Conservation (phyloP, 208 protist genomes). For the Acanthamoeba castellanii region DNA sequence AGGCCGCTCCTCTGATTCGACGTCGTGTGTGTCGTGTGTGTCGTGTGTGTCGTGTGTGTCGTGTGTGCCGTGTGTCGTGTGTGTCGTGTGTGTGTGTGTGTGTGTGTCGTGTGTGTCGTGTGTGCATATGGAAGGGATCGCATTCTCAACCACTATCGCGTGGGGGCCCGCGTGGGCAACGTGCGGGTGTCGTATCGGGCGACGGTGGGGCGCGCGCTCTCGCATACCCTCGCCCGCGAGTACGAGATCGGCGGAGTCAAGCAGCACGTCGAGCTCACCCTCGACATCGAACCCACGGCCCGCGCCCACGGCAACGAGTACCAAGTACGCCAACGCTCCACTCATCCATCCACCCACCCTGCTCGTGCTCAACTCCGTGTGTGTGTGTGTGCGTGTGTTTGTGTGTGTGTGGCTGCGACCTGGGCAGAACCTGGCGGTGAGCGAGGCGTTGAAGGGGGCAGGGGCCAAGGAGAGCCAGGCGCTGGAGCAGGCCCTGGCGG, state of each 20-base stretch:
- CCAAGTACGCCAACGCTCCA: background rate
- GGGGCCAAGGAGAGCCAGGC: background rate
- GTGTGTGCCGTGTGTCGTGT: too few relatives aligned
- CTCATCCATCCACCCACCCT: background rate
- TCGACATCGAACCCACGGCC: background rate
- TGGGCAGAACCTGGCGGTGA: background rate
- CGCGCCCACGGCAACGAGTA: background rate
- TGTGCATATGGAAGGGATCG: too few relatives aligned
- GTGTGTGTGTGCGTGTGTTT: background rate
- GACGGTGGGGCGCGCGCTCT: background rate
- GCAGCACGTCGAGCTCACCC: background rate
- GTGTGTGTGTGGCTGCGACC: background rate
- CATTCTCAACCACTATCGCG: conserved; percentile 40
- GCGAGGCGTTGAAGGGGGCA: background rate
- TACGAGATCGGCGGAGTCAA: conserved; percentile 40
- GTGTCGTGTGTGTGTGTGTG: too few relatives aligned
- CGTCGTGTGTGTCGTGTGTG: too few relatives aligned
- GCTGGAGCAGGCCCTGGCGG: background rate
- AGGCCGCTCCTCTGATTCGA: background rate
- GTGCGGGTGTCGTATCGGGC: conserved; percentile 78
- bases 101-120: too few relatives aligned
- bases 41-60: too few relatives aligned
- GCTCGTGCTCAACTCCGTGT: background rate
- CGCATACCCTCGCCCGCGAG: background rate
- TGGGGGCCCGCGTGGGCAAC: conserved; percentile 63